These are phyloP conservation scores for Pseudocercospora vitis DNA, from an alignment of 2,329 filamentous ascomycete species.

Conservation along the genomic window DNA sequence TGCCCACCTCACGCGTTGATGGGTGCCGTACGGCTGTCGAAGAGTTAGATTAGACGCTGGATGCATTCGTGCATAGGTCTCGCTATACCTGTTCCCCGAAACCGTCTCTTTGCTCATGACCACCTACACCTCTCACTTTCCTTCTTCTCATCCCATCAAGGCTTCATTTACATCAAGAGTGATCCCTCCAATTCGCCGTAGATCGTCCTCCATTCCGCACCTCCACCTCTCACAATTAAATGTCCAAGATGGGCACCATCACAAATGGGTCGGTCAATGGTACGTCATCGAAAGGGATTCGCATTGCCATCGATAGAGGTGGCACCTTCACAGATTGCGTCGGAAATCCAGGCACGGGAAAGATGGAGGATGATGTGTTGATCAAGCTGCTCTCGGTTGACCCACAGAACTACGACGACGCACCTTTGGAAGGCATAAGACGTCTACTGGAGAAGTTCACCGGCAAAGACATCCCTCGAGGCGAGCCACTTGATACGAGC, in stretches of 20 bases:
- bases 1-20: neutral
- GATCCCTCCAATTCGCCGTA: neutral
- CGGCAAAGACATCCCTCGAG: slow-evolving; percentile 72
- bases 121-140: neutral
- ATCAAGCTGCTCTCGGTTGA: slow-evolving; percentile 90
- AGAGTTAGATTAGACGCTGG: neutral
- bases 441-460: slow-evolving; percentile 79
- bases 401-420: slow-evolving; percentile 85
- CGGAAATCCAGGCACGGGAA: slow-evolving; percentile 70
- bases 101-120: neutral
- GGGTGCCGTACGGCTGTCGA: neutral
- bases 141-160: neutral
- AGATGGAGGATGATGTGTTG: slow-evolving; percentile 71
- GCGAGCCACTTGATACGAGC: slow-evolving; percentile 75
- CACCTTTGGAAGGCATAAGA: slow-evolving; percentile 85
- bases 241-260: slow-evolving; percentile 17
- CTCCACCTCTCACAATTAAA: neutral
- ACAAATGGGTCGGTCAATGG: slow-evolving; percentile 15
- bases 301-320: slow-evolving; percentile 75
- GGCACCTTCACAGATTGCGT: slow-evolving; percentile 94
- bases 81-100: neutral
- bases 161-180: neutral
- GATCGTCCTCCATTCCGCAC: neutral
- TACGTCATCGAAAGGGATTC: slow-evolving; percentile 56
- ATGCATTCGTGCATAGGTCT: neutral